Conservation (phyloP, 2,329 filamentous ascomycete species). For the Cladobotryum protrusum region DNA sequence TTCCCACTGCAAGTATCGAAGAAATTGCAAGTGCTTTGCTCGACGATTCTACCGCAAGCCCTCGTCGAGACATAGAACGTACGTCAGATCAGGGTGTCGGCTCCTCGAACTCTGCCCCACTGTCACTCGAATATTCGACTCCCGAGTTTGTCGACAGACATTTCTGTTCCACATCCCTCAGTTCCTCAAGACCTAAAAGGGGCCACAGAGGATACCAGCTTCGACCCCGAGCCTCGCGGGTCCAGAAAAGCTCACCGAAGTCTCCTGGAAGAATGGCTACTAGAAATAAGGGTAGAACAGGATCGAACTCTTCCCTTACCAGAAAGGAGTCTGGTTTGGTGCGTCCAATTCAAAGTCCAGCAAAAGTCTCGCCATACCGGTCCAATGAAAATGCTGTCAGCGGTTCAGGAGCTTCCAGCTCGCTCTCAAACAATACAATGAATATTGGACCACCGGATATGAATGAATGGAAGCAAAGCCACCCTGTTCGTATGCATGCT, state of each 20-base stretch:
- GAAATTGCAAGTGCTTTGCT: constrained; percentile 26
- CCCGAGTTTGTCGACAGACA: background rate
- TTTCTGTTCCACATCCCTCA: background rate
- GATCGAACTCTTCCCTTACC: constrained; percentile 13
- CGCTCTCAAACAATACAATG: constrained; percentile 6
- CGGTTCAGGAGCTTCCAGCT: background rate
- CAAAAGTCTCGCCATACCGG: constrained; percentile 14
- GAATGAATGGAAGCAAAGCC: background rate
- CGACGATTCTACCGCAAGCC: constrained; percentile 17
- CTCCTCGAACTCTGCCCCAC: background rate
- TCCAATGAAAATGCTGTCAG: constrained; percentile 13
- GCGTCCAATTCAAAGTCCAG: constrained; percentile 12
- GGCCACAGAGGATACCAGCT: background rate
- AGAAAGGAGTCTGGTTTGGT: constrained; percentile 13
- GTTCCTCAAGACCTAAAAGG: background rate
- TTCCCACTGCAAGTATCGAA: constrained; percentile 16
- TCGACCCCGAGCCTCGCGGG: constrained; percentile 6
- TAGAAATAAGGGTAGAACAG: background rate
- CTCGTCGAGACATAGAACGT: constrained; percentile 6
- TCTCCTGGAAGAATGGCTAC: background rate
- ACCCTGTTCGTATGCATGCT: background rate
- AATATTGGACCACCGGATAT: constrained; percentile 1
- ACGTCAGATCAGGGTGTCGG: background rate
- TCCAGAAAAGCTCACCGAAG: constrained; percentile 14
- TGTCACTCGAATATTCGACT: background rate